A percentile compares a stretch with the other conserved stretches of the same genome.
phyloP scores from a whole-genome alignment of 495 filamentous ascomycete genomes.

The Neurospora sp. region DNA sequence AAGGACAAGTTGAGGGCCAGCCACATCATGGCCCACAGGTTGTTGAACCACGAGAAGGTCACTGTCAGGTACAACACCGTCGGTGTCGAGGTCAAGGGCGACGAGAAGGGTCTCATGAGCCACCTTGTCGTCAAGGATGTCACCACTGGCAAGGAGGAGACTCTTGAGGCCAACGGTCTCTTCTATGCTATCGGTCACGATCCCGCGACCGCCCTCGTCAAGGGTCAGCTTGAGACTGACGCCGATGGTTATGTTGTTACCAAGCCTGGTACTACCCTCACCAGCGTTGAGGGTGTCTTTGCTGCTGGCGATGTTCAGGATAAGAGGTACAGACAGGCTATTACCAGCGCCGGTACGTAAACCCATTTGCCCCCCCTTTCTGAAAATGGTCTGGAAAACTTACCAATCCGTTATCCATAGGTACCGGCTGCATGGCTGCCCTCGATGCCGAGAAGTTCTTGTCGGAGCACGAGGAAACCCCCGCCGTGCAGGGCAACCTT shows the following conservation, averaged over 20 bases:
- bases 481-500: conserved; percentile 23
- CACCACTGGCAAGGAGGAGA: conserved; percentile 65
- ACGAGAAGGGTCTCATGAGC: conserved; percentile 78
- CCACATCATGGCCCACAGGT: conserved; percentile 82
- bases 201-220: conserved; percentile 78
- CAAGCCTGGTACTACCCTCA: conserved; percentile 77
- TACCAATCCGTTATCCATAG: conserved; percentile 33
- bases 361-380: not conserved
- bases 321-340: conserved; percentile 94
- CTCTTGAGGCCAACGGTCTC: conserved; percentile 78
- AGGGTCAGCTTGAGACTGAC: conserved; percentile 79
- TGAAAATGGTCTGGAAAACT: conserved; percentile 9
- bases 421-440: conserved; percentile 88
- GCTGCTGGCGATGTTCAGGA: conserved; percentile 97
- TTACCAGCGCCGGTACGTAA: conserved; percentile 87
- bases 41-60: conserved; percentile 77
- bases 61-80: conserved; percentile 77
- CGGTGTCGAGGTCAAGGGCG: conserved; percentile 72
- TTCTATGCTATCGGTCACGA: conserved; percentile 99
- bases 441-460: conserved; percentile 91
- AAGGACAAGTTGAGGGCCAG: conserved; percentile 75
- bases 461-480: conserved; percentile 55
- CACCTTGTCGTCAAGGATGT: conserved; percentile 70
- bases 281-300: conserved; percentile 86
- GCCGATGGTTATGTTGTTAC: conserved; percentile 82